Conservation (phyloP, 176 grass and related monocot species). For the Neostapfia colusana region DNA sequence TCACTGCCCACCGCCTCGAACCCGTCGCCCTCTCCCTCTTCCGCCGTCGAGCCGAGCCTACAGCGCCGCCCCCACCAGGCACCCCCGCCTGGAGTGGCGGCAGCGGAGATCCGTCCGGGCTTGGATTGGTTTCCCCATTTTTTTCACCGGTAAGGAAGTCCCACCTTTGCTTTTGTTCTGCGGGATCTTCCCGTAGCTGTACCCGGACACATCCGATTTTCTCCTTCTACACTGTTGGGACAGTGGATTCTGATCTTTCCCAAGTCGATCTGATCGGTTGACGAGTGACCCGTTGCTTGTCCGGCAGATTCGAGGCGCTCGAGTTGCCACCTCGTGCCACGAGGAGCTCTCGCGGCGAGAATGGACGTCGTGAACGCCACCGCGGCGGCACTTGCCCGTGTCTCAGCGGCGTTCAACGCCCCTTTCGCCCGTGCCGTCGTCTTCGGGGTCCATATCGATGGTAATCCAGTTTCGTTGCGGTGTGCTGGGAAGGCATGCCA, state of each 20-base stretch:
- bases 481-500: neutral
- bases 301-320: conserved; percentile 40
- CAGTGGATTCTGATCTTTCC: neutral
- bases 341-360: neutral
- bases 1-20: conserved; percentile 27
- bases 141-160: conserved; percentile 18
- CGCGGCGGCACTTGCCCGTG: conserved; percentile 49
- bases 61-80: neutral
- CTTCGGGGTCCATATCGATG: conserved; percentile 90
- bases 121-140: neutral
- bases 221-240: no score
- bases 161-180: conserved; percentile 7
- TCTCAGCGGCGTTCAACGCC: conserved; percentile 70
- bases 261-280: conserved; percentile 30
- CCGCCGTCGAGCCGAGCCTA: neutral
- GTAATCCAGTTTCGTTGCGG: conserved; percentile 33
- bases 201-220: neutral
- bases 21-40: neutral
- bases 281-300: neutral
- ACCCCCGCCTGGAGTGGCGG: neutral
- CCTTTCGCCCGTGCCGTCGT: conserved; percentile 75
- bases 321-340: conserved; percentile 10
- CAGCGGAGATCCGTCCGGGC: conserved; percentile 22
- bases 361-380: conserved; percentile 72
- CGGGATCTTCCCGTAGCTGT: conserved; percentile 8